These are phyloP conservation scores for Pythium chondricola DNA, from an alignment of 352 stramenopile genomes.

Conservation along the genomic window DNA sequence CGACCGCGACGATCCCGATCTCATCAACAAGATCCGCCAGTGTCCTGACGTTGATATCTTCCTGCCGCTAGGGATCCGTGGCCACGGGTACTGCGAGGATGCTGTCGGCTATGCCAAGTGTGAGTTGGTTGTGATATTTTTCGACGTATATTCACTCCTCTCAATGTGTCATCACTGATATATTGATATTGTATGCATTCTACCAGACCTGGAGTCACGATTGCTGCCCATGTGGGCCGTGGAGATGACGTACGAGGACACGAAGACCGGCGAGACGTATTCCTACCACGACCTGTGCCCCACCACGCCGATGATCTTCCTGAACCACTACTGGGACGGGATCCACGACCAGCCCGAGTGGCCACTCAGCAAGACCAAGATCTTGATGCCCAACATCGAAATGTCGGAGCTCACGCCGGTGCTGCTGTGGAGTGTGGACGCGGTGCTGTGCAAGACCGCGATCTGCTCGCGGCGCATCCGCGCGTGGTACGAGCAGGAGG, in stretches of 20 bases:
- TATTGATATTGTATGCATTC: too few relatives aligned
- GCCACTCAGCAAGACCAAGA: slow-evolving; percentile 19
- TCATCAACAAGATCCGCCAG: slow-evolving; percentile 37
- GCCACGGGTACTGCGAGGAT: slow-evolving; percentile 67
- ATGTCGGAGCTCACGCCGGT: slow-evolving; percentile 39
- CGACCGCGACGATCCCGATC: slow-evolving; percentile 16
- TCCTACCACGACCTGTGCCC: slow-evolving; percentile 50
- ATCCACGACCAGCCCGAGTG: slow-evolving; percentile 13
- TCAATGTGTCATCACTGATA: neutral
- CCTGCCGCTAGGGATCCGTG: slow-evolving; percentile 34
- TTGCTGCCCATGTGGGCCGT: slow-evolving; percentile 37
- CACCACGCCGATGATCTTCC: slow-evolving; percentile 20
- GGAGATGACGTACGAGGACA: slow-evolving; percentile 36
- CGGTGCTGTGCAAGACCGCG: slow-evolving; percentile 51
- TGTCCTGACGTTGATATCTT: slow-evolving; percentile 67
- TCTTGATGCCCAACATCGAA: slow-evolving; percentile 22
- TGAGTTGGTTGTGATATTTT: slow-evolving; percentile 11
- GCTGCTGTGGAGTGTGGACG: slow-evolving; percentile 41
- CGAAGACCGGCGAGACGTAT: slow-evolving; percentile 25
- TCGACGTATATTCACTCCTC: neutral
- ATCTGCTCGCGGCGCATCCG: slow-evolving; percentile 33
- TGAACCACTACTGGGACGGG: slow-evolving; percentile 31
- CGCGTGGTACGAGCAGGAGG: slow-evolving; percentile 48
- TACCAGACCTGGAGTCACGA: slow-evolving; percentile 28
- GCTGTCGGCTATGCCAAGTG: slow-evolving; percentile 54